Evolutionary conservation across 768 basidiomycete species (phyloP).

Genomic region (Panaeolus papilionaceus): DNA sequence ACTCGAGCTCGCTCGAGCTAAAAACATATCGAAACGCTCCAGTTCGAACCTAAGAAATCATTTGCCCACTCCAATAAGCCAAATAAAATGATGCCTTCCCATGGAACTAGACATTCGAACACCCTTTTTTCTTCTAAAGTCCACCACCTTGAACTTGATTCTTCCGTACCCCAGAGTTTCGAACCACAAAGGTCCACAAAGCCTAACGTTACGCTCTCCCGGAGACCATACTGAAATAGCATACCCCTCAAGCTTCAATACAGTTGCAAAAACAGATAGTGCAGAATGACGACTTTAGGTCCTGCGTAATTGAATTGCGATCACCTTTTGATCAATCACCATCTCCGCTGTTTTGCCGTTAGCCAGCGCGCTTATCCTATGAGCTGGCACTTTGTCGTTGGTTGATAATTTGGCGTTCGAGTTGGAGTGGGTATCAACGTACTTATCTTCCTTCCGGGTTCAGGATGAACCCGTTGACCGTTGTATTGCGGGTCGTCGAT

Average conservation of each 20-base stretch:
- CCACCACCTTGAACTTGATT: background rate
- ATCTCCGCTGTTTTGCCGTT: slow-evolving; percentile 12
- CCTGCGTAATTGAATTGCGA: background rate
- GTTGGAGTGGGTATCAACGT: background rate
- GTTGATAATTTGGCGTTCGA: background rate
- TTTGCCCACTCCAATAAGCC: background rate
- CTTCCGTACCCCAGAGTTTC: background rate
- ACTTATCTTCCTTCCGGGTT: background rate
- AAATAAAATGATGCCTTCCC: background rate
- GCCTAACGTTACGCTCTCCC: background rate
- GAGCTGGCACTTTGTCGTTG: background rate
- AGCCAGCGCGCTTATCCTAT: slow-evolving; percentile 10
- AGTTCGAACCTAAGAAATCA: background rate
- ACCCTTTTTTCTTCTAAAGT: background rate
- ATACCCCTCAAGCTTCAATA: background rate
- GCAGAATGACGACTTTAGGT: background rate
- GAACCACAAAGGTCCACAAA: slow-evolving; percentile 7
- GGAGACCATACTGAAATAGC: slow-evolving; percentile 2
- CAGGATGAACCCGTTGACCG: background rate
- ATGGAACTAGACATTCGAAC: background rate
- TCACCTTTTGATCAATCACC: slow-evolving; percentile 6
- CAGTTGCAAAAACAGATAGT: slow-evolving; percentile 6
- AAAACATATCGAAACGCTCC: slow-evolving; percentile 4
- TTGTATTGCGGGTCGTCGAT: background rate
- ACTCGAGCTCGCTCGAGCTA: background rate